phyloP scores from a whole-genome alignment of 257 asterid species.

The Solanum corneliomulleri region DNA sequence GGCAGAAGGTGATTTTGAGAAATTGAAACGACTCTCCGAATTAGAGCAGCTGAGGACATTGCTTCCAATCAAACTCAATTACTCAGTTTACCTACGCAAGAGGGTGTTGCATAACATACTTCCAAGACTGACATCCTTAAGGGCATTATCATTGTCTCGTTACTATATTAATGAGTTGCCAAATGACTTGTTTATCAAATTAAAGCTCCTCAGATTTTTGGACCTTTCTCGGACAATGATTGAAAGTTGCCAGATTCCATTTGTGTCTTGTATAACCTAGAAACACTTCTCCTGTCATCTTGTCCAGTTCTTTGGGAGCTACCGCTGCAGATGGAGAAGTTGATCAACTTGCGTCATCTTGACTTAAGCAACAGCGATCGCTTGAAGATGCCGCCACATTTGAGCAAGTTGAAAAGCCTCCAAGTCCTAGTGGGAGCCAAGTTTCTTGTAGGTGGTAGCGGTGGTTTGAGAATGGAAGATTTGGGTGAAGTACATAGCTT shows the following conservation, averaged over 20 bases:
- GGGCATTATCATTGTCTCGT: neutral
- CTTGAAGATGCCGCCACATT: neutral
- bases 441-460: neutral
- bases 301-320: neutral
- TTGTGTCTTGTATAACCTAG: neutral
- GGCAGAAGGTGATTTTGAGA: neutral
- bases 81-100: fast-evolving
- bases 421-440: neutral
- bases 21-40: neutral
- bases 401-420: neutral
- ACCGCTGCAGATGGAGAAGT: neutral
- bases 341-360: neutral
- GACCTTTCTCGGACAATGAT: neutral
- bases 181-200: neutral
- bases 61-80: neutral
- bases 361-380: fast-evolving
- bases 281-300: neutral
- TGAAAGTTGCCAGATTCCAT: neutral
- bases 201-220: neutral
- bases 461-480: neutral
- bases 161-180: neutral
- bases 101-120: neutral
- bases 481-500: neutral
- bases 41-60: neutral
- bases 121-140: neutral